Percentiles rank a stretch among this genome's conserved stretches.
phyloP scores from a whole-genome alignment of 2,329 filamentous ascomycete genomes.

The Cladophialophora chaetospira region DNA sequence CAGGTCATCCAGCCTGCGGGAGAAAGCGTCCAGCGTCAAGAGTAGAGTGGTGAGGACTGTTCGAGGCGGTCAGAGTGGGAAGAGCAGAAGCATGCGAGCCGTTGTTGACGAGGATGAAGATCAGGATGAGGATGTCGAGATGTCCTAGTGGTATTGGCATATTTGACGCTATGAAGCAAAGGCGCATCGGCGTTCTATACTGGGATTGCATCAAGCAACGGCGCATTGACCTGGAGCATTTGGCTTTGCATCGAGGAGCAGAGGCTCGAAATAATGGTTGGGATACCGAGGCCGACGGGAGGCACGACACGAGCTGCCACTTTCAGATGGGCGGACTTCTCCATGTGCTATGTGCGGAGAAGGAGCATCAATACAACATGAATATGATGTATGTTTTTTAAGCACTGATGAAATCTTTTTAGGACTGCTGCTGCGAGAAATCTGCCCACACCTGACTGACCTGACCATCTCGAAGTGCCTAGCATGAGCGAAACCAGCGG shows the following conservation, averaged over 20 bases:
- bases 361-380: not conserved
- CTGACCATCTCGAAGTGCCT: not conserved
- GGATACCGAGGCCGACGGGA: not conserved
- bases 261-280: not conserved
- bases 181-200: not conserved
- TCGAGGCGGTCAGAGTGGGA: conserved; percentile 21
- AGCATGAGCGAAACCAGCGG: not conserved
- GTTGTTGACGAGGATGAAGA: conserved; percentile 13
- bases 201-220: not conserved
- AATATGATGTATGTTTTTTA: not conserved
- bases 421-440: not conserved
- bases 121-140: conserved; percentile 4
- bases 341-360: conserved; percentile 13
- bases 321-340: conserved; percentile 20
- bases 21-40: conserved; percentile 29
- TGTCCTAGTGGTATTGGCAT: not conserved
- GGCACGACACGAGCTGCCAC: not conserved
- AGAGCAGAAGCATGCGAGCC: conserved; percentile 19
- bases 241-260: not conserved
- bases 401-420: not conserved
- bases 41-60: conserved; percentile 29
- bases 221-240: not conserved
- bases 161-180: not conserved
- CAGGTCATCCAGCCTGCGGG: conserved; percentile 26
- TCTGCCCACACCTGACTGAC: no score